phyloP scores from a whole-genome alignment of 768 basidiomycete species.

The Lactarius vividus region DNA sequence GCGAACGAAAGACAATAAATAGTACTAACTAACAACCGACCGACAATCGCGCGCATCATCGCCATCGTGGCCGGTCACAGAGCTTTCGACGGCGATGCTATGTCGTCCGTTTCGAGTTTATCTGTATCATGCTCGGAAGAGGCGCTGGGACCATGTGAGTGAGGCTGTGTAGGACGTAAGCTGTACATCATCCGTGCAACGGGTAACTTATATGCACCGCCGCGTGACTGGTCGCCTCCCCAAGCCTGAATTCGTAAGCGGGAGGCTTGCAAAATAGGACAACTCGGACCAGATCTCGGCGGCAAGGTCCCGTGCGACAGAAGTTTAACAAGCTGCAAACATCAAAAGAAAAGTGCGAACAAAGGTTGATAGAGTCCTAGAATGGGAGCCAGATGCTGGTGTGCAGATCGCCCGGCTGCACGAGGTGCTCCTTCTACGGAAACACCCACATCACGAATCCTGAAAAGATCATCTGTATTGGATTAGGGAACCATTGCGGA shows the following conservation, averaged over 20 bases:
- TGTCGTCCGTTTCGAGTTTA: not conserved
- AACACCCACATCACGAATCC: constrained; percentile 84
- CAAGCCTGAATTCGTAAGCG: not conserved
- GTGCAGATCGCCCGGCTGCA: constrained; percentile 37
- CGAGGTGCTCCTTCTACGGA: constrained; percentile 59
- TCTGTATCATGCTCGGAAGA: not conserved
- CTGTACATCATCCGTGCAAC: constrained; percentile 10
- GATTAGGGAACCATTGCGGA: not conserved
- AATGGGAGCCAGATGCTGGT: constrained; percentile 69
- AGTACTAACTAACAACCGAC: not conserved
- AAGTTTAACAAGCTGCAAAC: not conserved
- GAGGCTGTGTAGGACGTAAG: constrained; percentile 2
- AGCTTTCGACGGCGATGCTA: not conserved
- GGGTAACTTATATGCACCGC: not conserved
- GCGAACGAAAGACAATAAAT: not conserved
- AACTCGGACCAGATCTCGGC: constrained; percentile 63
- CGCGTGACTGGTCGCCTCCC: not conserved
- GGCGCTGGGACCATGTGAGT: too few species aligned
- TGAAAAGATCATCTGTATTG: constrained; percentile 72
- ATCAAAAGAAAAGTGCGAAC: constrained; percentile 31
- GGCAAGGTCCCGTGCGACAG: constrained; percentile 55
- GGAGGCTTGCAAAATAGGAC: constrained; percentile 53
- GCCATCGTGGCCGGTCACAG: not conserved
- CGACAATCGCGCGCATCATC: not conserved
- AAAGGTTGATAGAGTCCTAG: constrained; percentile 58